A percentile compares a stretch with the other conserved stretches of the same genome.
Evolutionary conservation across 176 grass and related monocot species (phyloP).

Genomic region (Themeda triandra): DNA sequence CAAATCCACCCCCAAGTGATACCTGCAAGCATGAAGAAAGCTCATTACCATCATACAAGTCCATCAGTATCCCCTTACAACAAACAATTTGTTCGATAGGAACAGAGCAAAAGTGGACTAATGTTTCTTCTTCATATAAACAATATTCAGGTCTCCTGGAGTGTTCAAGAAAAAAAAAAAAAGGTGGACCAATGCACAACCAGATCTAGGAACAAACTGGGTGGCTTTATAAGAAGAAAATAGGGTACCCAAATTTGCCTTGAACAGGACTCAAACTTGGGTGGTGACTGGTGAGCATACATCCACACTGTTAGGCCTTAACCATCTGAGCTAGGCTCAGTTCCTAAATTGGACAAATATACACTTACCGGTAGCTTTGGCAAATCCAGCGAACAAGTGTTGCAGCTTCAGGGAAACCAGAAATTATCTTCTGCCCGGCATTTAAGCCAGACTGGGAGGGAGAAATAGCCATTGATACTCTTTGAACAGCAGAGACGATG

Average conservation of each 20-base stretch:
- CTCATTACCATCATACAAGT: background rate
- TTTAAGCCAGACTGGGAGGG: constrained; percentile 50
- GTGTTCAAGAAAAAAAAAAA: background rate
- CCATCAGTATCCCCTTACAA: background rate
- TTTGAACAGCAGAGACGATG: constrained; percentile 85
- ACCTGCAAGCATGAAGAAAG: constrained; percentile 41
- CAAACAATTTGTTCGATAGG: background rate
- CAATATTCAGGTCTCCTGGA: background rate
- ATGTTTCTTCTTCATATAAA: background rate
- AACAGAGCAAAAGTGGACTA: background rate
- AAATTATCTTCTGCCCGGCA: constrained; percentile 53
- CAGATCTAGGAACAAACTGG: background rate
- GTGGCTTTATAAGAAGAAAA: background rate
- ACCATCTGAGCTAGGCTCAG: background rate
- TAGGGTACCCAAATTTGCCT: background rate
- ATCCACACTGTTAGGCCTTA: background rate
- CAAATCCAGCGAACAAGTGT: constrained; percentile 90
- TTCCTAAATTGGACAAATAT: background rate
- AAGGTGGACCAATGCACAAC: background rate
- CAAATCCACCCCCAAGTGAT: constrained; percentile 81
- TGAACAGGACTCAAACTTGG: background rate
- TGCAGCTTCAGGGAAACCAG: constrained; percentile 77
- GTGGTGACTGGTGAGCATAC: background rate
- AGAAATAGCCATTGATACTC: constrained; percentile 76
- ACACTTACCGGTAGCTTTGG: constrained; percentile 82